Base-by-base conservation (phyloP, 208 protist species). In the Acanthamoeba lenticulata region DNA sequence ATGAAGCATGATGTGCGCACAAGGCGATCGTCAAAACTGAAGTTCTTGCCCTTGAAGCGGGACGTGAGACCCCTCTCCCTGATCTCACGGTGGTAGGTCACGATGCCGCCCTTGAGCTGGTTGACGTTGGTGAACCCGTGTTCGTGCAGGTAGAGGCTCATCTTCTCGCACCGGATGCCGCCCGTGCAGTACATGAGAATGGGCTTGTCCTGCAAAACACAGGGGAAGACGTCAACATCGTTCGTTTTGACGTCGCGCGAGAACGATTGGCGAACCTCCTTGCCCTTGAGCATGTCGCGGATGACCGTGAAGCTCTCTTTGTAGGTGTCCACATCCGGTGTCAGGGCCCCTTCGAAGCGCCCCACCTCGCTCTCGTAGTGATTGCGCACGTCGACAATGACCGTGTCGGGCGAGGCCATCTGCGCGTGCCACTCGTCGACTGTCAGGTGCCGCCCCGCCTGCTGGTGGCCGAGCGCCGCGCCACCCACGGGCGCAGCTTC, bases 131-230 rank as follows among this genome's bases (percentile, higher is more conserved):
- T 74, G 36, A 74, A 74, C 11, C 65, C 65, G 19, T 74, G 65
- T 29, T 74, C 65, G 36, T 74, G 65, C 29, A 94, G 36, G 47
- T 94, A 94, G 38, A 69, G 55, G 21, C 55, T 83, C 32, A 60
- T 69, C 19, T 49, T 38, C 36, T 94, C 92, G 32, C 92, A 94
- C 27, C 92, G 65, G 24, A 94, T 94, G 19, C 92, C 92, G 9
- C 92, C 92, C 44, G 93, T 94, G 55, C 93, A 94, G 74, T 94
- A 94, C 93, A 94, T 93, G 4, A 85, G 36, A 4, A 83, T 38
- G 5, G 72, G 72, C 36, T 83, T 83, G 42, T 83, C 42, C 72
- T 83, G 72, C 3, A 19, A 11, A 36, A 45, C 52, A 60, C 11
- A 60, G 52, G 11, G 21, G 52, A 27, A 11, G 21, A 21, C 11